A percentile compares a stretch with the other conserved stretches of the same genome.
Conservation (phyloP, 2,329 filamentous ascomycete genomes). For the Fusarium tjaetaba region DNA sequence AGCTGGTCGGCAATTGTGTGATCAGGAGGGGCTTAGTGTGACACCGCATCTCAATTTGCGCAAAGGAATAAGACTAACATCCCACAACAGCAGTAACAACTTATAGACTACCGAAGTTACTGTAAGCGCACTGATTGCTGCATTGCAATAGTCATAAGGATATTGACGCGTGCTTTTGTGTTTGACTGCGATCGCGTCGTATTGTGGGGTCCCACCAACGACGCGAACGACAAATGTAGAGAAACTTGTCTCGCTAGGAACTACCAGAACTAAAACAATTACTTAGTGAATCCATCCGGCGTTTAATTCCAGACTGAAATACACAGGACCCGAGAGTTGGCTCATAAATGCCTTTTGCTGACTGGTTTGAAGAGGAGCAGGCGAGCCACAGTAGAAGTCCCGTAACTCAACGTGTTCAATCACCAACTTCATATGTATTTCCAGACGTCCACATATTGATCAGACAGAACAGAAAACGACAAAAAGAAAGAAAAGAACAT, state of each 20-base stretch:
- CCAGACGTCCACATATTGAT: fast-evolving
- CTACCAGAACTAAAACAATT: no score
- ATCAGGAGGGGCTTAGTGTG: fast-evolving
- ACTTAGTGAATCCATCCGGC: fast-evolving
- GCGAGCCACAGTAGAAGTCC: background rate
- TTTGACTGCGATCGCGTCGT: background rate
- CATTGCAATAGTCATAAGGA: no score
- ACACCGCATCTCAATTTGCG: fast-evolving
- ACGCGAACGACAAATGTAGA: fast-evolving
- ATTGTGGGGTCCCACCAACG: fast-evolving
- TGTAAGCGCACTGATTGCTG: no score
- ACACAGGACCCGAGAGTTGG: fast-evolving
- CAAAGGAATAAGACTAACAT: background rate
- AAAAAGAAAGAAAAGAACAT: background rate
- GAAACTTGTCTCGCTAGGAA: background rate
- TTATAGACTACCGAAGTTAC: no score
- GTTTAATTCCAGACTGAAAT: fast-evolving
- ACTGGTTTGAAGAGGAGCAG: background rate
- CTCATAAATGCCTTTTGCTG: background rate
- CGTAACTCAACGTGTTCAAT: background rate
- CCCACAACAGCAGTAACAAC: fast-evolving
- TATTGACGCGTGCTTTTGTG: no score
- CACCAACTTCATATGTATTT: background rate
- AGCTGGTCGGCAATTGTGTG: fast-evolving
- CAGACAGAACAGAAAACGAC: fast-evolving